These are phyloP conservation scores for Alloteropsis semialata DNA, from an alignment of 176 grass and related monocot genomes.

Conservation along the genomic window DNA sequence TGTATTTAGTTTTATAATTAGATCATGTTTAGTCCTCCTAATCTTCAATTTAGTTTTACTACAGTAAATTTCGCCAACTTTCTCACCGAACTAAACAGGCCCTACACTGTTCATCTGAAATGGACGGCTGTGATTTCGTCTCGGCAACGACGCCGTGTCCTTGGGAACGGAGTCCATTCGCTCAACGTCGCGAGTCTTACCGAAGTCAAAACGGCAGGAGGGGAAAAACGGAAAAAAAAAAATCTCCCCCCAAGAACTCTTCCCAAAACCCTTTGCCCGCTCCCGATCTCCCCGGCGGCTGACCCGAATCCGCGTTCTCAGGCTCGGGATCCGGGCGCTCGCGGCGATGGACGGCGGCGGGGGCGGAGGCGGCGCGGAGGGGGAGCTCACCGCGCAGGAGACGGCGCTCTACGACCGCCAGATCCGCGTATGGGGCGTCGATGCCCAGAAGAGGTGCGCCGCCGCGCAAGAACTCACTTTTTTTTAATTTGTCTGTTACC, in stretches of 20 bases:
- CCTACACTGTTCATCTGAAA: background rate
- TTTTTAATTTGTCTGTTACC: background rate
- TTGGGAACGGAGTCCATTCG: background rate
- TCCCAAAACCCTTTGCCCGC: conserved; percentile 6
- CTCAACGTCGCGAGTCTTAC: no score
- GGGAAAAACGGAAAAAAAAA: background rate
- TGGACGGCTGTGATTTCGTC: background rate
- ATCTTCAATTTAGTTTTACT: no score
- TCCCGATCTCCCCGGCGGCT: background rate
- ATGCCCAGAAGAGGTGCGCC: conserved; percentile 89
- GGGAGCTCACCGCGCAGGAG: conserved; percentile 86
- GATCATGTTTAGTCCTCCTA: no score
- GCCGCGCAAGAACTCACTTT: background rate
- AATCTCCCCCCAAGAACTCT: background rate
- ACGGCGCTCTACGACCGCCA: conserved; percentile 98
- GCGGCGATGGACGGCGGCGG: conserved; percentile 41
- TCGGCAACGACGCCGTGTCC: background rate
- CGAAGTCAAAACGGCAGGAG: background rate
- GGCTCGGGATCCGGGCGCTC: conserved; percentile 26
- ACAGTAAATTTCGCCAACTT: no score
- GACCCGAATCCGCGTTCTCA: conserved; percentile 11
- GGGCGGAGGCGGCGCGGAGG: conserved; percentile 32
- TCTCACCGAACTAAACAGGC: no score
- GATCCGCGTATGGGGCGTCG: conserved; percentile 96
- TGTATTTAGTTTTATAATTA: no score